Evolutionary conservation across 2,329 filamentous ascomycete species (phyloP).

Genomic region (Aspergillus intermedius): DNA sequence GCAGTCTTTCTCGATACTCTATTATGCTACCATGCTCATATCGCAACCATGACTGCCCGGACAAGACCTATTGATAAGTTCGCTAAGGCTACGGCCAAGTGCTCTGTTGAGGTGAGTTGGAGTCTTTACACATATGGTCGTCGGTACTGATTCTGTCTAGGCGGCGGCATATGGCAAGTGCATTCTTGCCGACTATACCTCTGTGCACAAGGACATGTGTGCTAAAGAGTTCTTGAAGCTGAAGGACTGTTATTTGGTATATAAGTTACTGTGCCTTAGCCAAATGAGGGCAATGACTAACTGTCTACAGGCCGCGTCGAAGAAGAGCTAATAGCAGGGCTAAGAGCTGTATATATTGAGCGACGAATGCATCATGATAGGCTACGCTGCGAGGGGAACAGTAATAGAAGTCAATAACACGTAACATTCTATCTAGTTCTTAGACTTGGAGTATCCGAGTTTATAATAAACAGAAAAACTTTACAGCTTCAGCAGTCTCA

Average conservation of each 20-base stretch:
- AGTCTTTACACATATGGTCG: neutral
- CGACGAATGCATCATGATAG: neutral
- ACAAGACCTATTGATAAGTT: conserved; percentile 63
- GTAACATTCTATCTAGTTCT: no score
- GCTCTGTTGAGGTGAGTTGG: conserved; percentile 55
- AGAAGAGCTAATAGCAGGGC: conserved; percentile 28
- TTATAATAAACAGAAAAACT: conserved; percentile 5
- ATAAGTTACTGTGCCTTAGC: conserved; percentile 22
- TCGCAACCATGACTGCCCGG: conserved; percentile 18
- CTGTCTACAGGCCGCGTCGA: conserved; percentile 44
- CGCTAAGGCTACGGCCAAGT: conserved; percentile 59
- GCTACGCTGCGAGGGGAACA: neutral
- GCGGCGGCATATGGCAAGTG: conserved; percentile 84
- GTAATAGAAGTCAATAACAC: no score
- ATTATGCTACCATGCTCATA: neutral
- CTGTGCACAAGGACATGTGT: conserved; percentile 87
- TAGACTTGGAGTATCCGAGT: conserved; percentile 1
- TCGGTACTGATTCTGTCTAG: conserved; percentile 42
- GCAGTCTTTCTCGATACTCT: neutral
- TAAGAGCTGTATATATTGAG: neutral
- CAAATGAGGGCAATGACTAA: conserved; percentile 6
- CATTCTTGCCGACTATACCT: conserved; percentile 81
- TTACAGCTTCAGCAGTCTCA: conserved; percentile 69
- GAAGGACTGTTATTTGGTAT: conserved; percentile 87
- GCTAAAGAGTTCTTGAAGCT: conserved; percentile 73